Evolutionary conservation across 148 eudicot species (phyloP).

Genomic region (Dysphania ambrosioides): DNA sequence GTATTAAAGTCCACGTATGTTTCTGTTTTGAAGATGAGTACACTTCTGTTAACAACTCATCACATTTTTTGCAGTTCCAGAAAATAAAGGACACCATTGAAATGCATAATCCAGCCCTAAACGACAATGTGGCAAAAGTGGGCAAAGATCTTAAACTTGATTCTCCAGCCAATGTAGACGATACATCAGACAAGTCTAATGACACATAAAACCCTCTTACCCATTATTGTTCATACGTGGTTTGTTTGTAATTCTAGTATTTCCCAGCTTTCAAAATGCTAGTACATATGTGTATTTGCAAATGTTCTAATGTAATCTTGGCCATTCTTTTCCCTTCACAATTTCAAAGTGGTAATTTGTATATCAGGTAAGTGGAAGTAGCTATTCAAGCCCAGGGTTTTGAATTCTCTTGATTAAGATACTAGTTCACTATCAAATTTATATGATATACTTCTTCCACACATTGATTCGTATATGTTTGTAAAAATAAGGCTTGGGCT

Average conservation of each 20-base stretch:
- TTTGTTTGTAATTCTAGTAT: not conserved
- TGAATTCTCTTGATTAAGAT: not conserved
- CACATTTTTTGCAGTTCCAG: conserved; percentile 58
- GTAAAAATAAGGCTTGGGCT: no score
- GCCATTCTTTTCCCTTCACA: conserved; percentile 13
- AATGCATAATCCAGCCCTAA: conserved; percentile 56
- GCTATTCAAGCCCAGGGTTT: not conserved
- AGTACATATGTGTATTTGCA: conserved; percentile 20
- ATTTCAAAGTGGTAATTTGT: not conserved
- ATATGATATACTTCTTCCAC: not conserved
- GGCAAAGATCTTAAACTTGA: not conserved
- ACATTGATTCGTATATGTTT: no score
- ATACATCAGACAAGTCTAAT: conserved; percentile 10
- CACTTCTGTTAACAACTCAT: not conserved
- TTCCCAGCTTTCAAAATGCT: not conserved
- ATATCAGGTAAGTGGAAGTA: not conserved
- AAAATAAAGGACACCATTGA: conserved; percentile 79
- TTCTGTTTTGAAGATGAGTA: not conserved
- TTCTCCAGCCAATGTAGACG: conserved; percentile 12
- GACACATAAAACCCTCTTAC: conserved; percentile 12
- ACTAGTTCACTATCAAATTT: not conserved
- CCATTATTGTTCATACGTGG: conserved; percentile 19
- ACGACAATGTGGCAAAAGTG: conserved; percentile 47
- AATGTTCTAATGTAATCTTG: conserved; percentile 16
- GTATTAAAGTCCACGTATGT: no score